Evolutionary conservation across 2,329 filamentous ascomycete genomes (phyloP).

Genomic region (Alternaria sp.): DNA sequence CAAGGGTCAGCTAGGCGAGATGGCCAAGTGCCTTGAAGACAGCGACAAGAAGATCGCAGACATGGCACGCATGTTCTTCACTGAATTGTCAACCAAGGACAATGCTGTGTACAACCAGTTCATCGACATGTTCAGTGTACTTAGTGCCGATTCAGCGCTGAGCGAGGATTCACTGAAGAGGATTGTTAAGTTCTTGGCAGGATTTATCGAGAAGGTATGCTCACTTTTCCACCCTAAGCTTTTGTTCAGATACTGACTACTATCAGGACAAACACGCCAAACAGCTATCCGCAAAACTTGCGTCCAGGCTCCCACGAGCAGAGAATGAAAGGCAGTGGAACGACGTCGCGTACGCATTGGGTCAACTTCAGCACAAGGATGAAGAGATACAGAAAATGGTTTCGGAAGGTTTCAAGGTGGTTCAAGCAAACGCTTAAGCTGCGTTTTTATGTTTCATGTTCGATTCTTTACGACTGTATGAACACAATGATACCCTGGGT

Average conservation of each 20-base stretch:
- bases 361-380: slow-evolving; percentile 89
- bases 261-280: slow-evolving; percentile 93
- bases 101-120: slow-evolving; percentile 99
- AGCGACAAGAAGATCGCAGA: slow-evolving; percentile 94
- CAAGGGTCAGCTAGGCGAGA: slow-evolving; percentile 97
- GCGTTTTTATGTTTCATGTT: background rate
- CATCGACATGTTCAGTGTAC: slow-evolving; percentile 96
- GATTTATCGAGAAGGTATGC: slow-evolving; percentile 93
- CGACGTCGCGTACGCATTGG: slow-evolving; percentile 92
- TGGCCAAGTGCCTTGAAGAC: slow-evolving; percentile 98
- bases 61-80: slow-evolving; percentile 97
- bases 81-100: slow-evolving; percentile 95
- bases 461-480: background rate
- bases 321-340: slow-evolving; percentile 97
- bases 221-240: background rate
- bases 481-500: slow-evolving; percentile 5
- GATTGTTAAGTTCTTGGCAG: slow-evolving; percentile 91
- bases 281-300: slow-evolving; percentile 91
- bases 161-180: slow-evolving; percentile 86
- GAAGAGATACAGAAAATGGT: slow-evolving; percentile 85
- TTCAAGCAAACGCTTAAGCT: slow-evolving; percentile 47
- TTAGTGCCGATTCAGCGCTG: slow-evolving; percentile 82
- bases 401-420: slow-evolving; percentile 73
- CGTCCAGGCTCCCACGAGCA: slow-evolving; percentile 82
- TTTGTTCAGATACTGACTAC: background rate